Evolutionary conservation across 2,329 filamentous ascomycete species (phyloP), one percentile per base, ranked within the genome.

Genomic region (Aureobasidium subglaciale): DNA sequence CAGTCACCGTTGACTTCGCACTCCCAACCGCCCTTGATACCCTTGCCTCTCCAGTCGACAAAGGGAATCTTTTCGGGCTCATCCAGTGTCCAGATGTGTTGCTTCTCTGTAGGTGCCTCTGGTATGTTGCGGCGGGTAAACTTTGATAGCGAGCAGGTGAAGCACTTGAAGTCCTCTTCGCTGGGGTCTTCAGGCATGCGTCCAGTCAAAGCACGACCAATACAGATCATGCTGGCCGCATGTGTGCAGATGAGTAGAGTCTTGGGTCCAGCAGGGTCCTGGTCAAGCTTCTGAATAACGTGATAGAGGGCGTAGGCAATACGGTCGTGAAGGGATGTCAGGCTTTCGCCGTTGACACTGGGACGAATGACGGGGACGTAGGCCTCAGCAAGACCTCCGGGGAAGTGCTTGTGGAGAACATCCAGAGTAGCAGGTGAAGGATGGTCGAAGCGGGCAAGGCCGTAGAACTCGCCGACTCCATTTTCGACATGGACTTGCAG

Each of bases 181-280:
- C 81, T 82, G 27, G 83, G 76, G 66, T 86, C 82, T 1, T 82
- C 78, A 0, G 91, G 91, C 78, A 92, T 84, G 25, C 63, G 60
- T 9, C 90, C 90, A 2, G 91, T 96, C 63, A 99, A 74, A 1
- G 83, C 84, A 37, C 93, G 80, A 1, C 92, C 92, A 62, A 93
- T 81, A 8, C 88, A 86, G 67, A 99, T 96, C 64, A 97, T 81
- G 10, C 86, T 83, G 4, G 93, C 93, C 1, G 93, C 93, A 73
- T 99, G 93, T 1, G 88, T 87, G 71, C 89, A 96, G 35, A 99
- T 78, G 37, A 96, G 71, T 22, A 96, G 78, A 0, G 88, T 80
- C 63, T 81, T 83, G 30, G 77, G 75, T 35, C 80, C 76, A n/a
- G 83, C 81, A 46, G 87, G 75, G 46, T 82, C 78, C 6, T 69